Evolutionary conservation across 2,329 filamentous ascomycete genomes (phyloP).

Genomic region (Calonectria pteridis): DNA sequence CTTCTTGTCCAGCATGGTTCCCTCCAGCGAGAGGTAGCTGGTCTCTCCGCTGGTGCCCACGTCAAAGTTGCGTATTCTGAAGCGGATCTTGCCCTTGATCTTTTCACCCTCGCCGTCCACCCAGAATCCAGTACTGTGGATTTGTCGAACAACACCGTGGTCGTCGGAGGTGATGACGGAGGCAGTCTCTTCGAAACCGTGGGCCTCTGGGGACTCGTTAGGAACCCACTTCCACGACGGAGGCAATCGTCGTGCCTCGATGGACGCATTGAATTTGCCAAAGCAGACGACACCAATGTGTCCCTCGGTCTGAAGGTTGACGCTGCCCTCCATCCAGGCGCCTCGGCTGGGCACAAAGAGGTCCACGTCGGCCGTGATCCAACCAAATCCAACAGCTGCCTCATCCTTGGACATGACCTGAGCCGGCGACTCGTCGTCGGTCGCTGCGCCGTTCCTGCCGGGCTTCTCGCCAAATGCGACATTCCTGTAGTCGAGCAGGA

Average conservation of each 20-base stretch:
- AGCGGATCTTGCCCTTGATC: conserved; percentile 78
- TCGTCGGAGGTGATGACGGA: conserved; percentile 58
- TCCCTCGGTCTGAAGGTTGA: conserved; percentile 89
- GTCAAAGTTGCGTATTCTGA: conserved; percentile 88
- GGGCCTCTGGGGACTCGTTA: conserved; percentile 57
- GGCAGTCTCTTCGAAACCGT: conserved; percentile 57
- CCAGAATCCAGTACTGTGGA: conserved; percentile 78
- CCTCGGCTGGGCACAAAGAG: conserved; percentile 83
- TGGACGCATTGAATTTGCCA: conserved; percentile 91
- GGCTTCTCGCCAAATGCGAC: conserved; percentile 73
- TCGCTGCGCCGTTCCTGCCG: conserved; percentile 60
- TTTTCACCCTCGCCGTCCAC: conserved; percentile 77
- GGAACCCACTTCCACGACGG: conserved; percentile 84
- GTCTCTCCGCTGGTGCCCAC: conserved; percentile 80
- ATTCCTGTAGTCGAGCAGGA: conserved; percentile 81
- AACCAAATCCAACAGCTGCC: conserved; percentile 87
- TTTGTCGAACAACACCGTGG: conserved; percentile 65
- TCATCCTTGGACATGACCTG: conserved; percentile 75
- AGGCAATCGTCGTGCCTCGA: conserved; percentile 83
- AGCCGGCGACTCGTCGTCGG: conserved; percentile 62
- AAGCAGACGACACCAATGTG: conserved; percentile 91
- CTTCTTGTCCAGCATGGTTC: conserved; percentile 81
- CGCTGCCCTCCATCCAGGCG: conserved; percentile 80
- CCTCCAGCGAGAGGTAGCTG: conserved; percentile 87
- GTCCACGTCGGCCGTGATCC: conserved; percentile 89